Conservation (phyloP, 192 early-diverging fungal species). For the Entophlyctis helioformis region DNA sequence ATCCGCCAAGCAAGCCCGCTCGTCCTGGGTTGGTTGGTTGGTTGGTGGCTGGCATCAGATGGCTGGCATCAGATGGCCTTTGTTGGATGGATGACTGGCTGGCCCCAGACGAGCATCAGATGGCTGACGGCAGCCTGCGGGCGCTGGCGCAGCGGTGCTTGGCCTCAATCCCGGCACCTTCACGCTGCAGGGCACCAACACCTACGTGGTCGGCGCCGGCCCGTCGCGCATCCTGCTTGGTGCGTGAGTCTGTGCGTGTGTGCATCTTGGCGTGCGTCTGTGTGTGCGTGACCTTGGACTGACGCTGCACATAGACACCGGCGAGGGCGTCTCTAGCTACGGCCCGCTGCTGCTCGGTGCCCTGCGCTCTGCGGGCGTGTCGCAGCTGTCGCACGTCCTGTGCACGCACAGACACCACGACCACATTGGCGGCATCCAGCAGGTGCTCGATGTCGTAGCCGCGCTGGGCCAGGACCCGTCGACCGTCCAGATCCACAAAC, state of each 20-base stretch:
- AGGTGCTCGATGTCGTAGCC: conserved; percentile 6
- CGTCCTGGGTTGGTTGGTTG: no score
- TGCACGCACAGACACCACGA: conserved; percentile 69
- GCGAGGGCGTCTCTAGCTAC: conserved; percentile 67
- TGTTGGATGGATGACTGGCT: no score
- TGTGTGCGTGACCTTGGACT: not conserved
- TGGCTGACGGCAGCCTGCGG: no score
- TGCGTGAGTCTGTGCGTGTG: not conserved
- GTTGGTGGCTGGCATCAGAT: no score
- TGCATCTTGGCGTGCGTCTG: not conserved
- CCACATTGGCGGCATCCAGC: conserved; percentile 58
- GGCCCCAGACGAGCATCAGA: no score
- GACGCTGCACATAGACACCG: conserved; percentile 63
- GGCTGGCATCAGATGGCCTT: no score
- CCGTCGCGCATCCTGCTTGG: conserved; percentile 54
- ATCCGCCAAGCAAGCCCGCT: no score
- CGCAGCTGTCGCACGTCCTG: conserved; percentile 43
- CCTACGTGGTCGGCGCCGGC: conserved; percentile 72
- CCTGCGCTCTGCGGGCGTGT: not conserved
- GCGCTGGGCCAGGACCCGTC: no score
- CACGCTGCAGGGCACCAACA: conserved; percentile 80
- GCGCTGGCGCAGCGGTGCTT: conserved; percentile 34
- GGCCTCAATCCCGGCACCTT: conserved; percentile 72
- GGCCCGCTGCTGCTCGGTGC: not conserved
- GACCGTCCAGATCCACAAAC: conserved; percentile 8